Percentiles rank a stretch among this genome's conserved stretches.
Evolutionary conservation across 2,329 filamentous ascomycete genomes (phyloP).

Genomic region (Aaosphaeria pasadenensis): DNA sequence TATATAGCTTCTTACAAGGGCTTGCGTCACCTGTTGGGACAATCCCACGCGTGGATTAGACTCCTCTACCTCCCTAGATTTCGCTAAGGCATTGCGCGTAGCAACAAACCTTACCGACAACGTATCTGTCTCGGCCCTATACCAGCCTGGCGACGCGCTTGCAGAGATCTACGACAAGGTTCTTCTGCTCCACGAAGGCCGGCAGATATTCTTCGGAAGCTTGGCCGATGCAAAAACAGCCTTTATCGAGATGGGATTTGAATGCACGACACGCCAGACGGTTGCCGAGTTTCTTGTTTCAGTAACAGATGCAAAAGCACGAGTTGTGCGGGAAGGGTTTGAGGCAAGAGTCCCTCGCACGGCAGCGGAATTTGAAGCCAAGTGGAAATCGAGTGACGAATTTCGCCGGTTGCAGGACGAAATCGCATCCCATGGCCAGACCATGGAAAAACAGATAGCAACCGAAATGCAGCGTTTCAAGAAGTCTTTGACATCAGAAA

Average conservation of each 20-base stretch:
- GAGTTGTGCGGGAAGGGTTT: not conserved
- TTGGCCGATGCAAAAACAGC: constrained; percentile 56
- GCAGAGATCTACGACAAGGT: constrained; percentile 68
- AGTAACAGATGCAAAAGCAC: not conserved
- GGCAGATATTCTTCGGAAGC: constrained; percentile 69
- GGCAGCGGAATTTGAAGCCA: not conserved
- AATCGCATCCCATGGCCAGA: not conserved
- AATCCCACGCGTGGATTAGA: constrained; percentile 69
- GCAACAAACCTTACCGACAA: not conserved
- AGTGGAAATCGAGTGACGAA: not conserved
- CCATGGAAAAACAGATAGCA: not conserved
- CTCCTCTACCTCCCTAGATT: constrained; percentile 41
- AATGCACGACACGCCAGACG: constrained; percentile 38
- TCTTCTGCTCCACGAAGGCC: constrained; percentile 67
- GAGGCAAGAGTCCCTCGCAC: not conserved
- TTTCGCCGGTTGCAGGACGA: not conserved
- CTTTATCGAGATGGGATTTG: constrained; percentile 64
- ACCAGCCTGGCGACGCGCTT: constrained; percentile 42
- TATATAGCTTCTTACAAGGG: constrained; percentile 46
- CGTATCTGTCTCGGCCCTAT: constrained; percentile 29
- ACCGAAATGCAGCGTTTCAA: not conserved
- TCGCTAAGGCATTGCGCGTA: constrained; percentile 45
- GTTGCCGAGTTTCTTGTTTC: not conserved
- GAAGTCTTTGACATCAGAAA: not conserved
- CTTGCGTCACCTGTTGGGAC: constrained; percentile 58